Conservation (phyloP, 1,139 yeast genomes). For the Candida sojae region DNA sequence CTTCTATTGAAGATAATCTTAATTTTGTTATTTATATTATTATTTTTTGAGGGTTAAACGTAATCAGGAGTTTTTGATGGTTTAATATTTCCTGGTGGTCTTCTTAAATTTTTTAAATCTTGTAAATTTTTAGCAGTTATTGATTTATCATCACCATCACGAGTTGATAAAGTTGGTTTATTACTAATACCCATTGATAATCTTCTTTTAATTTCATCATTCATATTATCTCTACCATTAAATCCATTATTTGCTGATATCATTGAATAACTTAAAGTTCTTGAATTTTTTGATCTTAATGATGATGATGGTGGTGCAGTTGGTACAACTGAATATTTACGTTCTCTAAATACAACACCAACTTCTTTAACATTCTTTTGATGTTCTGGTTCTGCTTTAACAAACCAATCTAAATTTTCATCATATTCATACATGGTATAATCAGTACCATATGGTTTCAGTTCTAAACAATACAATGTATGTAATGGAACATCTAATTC, state of each 20-base stretch:
- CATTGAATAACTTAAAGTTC: conserved; percentile 2
- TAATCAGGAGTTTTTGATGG: conserved; percentile 2
- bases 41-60: not conserved
- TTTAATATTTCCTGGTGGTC: conserved; percentile 10
- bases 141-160: conserved; percentile 14
- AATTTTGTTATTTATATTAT: too few relatives aligned
- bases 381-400: conserved; percentile 67
- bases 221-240: not conserved
- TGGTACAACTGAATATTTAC: conserved; percentile 72
- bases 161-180: conserved; percentile 8
- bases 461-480: conserved; percentile 84
- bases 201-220: conserved; percentile 17
- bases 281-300: not conserved
- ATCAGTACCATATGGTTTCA: conserved; percentile 93
- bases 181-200: conserved; percentile 17
- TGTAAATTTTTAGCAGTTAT: conserved; percentile 16
- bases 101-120: conserved; percentile 20
- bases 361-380: conserved; percentile 63
- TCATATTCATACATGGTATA: conserved; percentile 88
- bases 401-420: conserved; percentile 77
- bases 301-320: conserved; percentile 55
- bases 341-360: conserved; percentile 63
- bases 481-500: conserved; percentile 92
- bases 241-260: not conserved
- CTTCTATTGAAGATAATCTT: too few relatives aligned